These are phyloP conservation scores for Xylaria sp. DNA, from an alignment of 2,329 filamentous ascomycete species.

Conservation along the genomic window DNA sequence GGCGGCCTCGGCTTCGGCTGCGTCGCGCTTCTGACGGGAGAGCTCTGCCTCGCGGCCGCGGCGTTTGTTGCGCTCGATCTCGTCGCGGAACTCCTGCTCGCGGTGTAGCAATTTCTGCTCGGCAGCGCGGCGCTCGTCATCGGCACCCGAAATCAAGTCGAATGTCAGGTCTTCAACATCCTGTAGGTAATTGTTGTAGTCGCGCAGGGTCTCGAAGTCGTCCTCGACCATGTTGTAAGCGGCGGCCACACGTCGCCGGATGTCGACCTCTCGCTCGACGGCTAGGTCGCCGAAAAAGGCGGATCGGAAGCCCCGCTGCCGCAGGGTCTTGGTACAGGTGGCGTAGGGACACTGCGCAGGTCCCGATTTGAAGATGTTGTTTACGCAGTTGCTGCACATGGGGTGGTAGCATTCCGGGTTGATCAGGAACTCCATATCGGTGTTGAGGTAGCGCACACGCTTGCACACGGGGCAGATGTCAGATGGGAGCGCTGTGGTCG, in stretches of 20 bases:
- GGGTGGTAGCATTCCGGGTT: conserved; percentile 99
- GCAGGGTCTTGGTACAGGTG: conserved; percentile 85
- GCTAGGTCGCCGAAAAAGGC: conserved; percentile 90
- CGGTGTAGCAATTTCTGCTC: conserved; percentile 66
- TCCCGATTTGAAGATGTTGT: conserved; percentile 90
- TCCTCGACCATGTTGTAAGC: conserved; percentile 91
- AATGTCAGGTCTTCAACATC: conserved; percentile 90
- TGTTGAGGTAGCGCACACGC: conserved; percentile 93
- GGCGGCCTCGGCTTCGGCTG: conserved; percentile 73
- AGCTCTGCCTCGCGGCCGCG: conserved; percentile 67
- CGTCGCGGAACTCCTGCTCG: conserved; percentile 75
- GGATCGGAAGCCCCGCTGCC: conserved; percentile 82
- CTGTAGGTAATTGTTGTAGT: conserved; percentile 95
- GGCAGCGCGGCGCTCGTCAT: conserved; percentile 65
- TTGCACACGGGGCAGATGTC: conserved; percentile 98
- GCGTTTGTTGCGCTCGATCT: conserved; percentile 70
- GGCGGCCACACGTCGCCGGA: conserved; percentile 78
- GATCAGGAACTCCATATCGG: conserved; percentile 92
- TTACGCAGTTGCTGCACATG: conserved; percentile 97
- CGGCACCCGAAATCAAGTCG: conserved; percentile 79
- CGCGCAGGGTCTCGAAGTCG: conserved; percentile 85
- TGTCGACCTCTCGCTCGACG: conserved; percentile 93
- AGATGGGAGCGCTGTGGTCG: conserved; percentile 49
- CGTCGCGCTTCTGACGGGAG: conserved; percentile 63
- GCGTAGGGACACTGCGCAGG: conserved; percentile 93